phyloP scores from a whole-genome alignment of 108 stramenopile species.

The Fragilaria crotonensis region DNA sequence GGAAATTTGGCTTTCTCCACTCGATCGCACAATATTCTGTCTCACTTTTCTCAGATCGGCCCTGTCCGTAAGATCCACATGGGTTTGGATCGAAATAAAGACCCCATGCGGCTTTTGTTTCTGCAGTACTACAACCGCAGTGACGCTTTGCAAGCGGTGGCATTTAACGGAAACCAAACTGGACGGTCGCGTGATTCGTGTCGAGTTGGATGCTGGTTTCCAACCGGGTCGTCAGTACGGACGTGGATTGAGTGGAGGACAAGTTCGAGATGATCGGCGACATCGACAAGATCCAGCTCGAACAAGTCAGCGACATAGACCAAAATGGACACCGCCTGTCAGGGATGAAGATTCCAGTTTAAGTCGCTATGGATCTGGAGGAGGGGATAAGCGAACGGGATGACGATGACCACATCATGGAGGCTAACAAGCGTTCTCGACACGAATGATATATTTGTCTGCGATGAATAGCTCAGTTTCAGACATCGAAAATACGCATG shows the following conservation, averaged over 20 bases:
- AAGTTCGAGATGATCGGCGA: constrained; percentile 87
- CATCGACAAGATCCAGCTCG: constrained; percentile 22
- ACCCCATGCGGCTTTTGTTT: constrained; percentile 95
- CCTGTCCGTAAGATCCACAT: constrained; percentile 79
- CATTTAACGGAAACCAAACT: constrained; percentile 79
- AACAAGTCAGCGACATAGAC: background rate
- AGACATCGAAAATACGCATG: no score
- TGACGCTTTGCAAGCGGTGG: constrained; percentile 66
- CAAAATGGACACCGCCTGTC: background rate
- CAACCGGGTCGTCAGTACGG: constrained; percentile 91
- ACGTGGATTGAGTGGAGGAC: constrained; percentile 89
- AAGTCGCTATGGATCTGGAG: background rate
- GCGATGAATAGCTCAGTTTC: no score
- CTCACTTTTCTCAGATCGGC: constrained; percentile 83
- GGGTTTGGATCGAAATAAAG: constrained; percentile 87
- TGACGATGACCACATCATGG: background rate
- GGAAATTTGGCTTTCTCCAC: constrained; percentile 95
- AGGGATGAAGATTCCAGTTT: background rate
- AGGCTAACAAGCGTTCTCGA: background rate
- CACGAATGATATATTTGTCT: no score
- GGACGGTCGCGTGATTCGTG: constrained; percentile 90
- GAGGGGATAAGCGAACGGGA: constrained; percentile 6
- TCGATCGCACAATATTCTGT: constrained; percentile 69
- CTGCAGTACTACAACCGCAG: constrained; percentile 75
- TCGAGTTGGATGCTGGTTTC: constrained; percentile 94